A percentile compares a stretch with the other conserved stretches of the same genome.
phyloP scores from a whole-genome alignment of 257 asterid genomes.

The Nicotiana obtusifolia region DNA sequence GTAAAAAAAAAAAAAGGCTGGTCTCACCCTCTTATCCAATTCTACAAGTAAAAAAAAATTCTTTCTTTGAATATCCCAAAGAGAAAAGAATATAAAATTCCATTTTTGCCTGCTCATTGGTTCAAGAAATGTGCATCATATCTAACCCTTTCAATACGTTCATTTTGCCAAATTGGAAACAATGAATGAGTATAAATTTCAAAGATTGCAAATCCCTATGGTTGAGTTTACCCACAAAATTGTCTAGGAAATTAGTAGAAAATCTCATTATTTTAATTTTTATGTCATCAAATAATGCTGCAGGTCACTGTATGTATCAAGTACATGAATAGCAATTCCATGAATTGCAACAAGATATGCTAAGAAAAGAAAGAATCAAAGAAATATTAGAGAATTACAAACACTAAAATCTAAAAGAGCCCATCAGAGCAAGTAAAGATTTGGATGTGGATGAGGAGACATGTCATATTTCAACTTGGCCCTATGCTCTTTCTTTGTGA shows the following conservation, averaged over 20 bases:
- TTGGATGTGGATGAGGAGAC: constrained; percentile 23
- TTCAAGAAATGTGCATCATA: background rate
- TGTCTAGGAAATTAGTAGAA: constrained; percentile 23
- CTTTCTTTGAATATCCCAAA: background rate
- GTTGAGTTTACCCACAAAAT: constrained; percentile 30
- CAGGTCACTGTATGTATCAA: background rate
- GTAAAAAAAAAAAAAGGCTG: background rate
- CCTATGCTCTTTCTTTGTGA: background rate
- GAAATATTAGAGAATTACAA: constrained; percentile 26
- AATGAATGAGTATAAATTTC: background rate
- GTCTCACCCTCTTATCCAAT: background rate
- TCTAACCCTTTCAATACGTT: background rate
- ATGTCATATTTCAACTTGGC: constrained; percentile 9
- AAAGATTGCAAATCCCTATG: constrained; percentile 32
- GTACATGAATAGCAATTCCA: background rate
- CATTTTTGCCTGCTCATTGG: background rate
- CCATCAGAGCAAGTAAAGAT: constrained; percentile 23
- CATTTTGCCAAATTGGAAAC: background rate
- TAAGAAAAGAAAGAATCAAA: constrained; percentile 25
- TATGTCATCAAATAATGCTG: constrained; percentile 6
- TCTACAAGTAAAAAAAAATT: background rate
- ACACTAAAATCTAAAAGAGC: constrained; percentile 37
- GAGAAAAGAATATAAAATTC: background rate
- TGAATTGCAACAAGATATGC: background rate
- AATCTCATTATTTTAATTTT: constrained; percentile 5